These are phyloP conservation scores for Endocladia muricata DNA, from an alignment of 31 red algal species.

Conservation along the genomic window DNA sequence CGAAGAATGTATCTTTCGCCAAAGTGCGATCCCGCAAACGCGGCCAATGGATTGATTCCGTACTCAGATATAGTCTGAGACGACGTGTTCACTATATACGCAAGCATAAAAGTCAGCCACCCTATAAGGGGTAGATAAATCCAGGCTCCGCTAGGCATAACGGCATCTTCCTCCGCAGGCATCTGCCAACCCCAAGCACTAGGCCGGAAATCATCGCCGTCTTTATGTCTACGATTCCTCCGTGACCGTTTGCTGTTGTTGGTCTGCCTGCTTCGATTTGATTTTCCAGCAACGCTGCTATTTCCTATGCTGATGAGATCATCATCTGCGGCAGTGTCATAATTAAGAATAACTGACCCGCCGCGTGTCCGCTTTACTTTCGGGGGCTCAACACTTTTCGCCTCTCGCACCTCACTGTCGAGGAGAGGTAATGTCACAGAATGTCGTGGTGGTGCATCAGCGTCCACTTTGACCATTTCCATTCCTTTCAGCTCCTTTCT, in stretches of 20 bases:
- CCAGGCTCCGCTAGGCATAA: constrained; percentile 77
- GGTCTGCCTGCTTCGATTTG: constrained; percentile 15
- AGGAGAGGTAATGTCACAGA: no score
- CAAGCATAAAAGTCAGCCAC: constrained; percentile 51
- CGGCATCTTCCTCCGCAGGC: constrained; percentile 69
- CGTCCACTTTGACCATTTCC: no score
- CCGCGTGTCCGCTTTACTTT: no score
- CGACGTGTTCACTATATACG: constrained; percentile 27
- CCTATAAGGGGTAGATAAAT: constrained; percentile 76
- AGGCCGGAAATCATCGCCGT: constrained; percentile 35
- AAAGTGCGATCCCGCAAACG: background rate
- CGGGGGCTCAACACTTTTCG: no score
- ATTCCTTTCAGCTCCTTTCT: no score
- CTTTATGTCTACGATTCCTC: background rate
- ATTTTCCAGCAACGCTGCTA: background rate
- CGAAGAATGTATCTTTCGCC: constrained; percentile 9
- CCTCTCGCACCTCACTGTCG: no score
- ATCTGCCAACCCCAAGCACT: constrained; percentile 63
- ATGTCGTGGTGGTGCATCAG: no score
- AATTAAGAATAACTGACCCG: no score
- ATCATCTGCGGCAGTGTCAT: no score
- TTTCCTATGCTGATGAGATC: background rate
- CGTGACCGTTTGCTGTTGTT: background rate
- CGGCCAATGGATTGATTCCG: constrained; percentile 16
- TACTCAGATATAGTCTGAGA: constrained; percentile 15